These are phyloP conservation scores for Articulospora tetracladia DNA, from an alignment of 495 filamentous ascomycete genomes.

Conservation along the genomic window DNA sequence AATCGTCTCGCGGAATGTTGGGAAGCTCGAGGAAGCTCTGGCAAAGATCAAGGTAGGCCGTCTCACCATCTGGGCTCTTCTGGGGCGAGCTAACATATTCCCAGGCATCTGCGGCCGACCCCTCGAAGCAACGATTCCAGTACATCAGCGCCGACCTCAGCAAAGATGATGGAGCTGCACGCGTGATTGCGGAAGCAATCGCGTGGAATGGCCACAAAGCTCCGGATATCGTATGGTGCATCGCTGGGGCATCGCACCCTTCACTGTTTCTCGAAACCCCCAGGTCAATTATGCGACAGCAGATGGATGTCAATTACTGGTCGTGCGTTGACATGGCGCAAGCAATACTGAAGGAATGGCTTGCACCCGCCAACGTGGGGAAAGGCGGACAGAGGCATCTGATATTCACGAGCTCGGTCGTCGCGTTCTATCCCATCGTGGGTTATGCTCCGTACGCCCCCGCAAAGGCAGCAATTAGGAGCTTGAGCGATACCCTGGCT, in stretches of 20 bases:
- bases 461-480: constrained; percentile 79
- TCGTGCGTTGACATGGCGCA: constrained; percentile 85
- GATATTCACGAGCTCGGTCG: constrained; percentile 78
- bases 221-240: constrained; percentile 90
- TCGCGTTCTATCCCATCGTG: constrained; percentile 69
- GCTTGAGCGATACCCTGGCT: constrained; percentile 73
- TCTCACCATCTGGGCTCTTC: background rate
- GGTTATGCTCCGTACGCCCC: constrained; percentile 89
- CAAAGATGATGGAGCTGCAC: constrained; percentile 57
- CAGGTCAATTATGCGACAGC: constrained; percentile 58
- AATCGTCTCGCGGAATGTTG: constrained; percentile 72
- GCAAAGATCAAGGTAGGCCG: constrained; percentile 55
- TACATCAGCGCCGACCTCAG: constrained; percentile 83
- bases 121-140: constrained; percentile 69
- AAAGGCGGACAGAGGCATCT: constrained; percentile 55
- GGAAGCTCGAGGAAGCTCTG: constrained; percentile 71
- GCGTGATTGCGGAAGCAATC: constrained; percentile 66
- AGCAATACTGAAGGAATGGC: constrained; percentile 56
- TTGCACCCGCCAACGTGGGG: constrained; percentile 41
- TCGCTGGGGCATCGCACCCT: constrained; percentile 74
- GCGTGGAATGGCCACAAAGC: constrained; percentile 74
- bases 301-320: constrained; percentile 94
- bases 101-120: constrained; percentile 58
- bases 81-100: constrained; percentile 5
- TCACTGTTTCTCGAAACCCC: constrained; percentile 73